These are phyloP conservation scores for Nectriaceae sp. DNA, from an alignment of 2,329 filamentous ascomycete species.

Conservation along the genomic window DNA sequence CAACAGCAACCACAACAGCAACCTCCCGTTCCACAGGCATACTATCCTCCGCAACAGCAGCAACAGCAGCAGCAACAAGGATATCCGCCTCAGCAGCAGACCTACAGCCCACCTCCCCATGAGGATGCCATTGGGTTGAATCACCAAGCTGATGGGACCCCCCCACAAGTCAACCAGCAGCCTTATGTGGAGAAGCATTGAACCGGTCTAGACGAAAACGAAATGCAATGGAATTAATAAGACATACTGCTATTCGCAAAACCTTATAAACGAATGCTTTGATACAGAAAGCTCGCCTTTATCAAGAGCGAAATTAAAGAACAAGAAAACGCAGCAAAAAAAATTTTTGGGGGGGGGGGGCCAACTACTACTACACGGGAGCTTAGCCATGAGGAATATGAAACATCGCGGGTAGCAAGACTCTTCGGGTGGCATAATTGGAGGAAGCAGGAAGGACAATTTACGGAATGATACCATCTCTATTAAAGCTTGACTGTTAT, in stretches of 20 bases:
- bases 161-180: constrained; percentile 15
- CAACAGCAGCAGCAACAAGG: not conserved
- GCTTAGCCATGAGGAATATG: no score
- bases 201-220: not conserved
- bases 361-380: no score
- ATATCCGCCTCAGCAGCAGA: constrained; percentile 1
- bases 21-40: constrained; percentile 3
- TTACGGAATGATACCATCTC: constrained; percentile 22
- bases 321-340: no score
- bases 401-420: no score
- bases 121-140: constrained; percentile 33
- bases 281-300: not conserved
- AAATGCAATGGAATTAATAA: not conserved
- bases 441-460: not conserved
- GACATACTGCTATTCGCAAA: not conserved
- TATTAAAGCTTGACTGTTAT: constrained; percentile 5
- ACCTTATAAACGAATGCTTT: not conserved
- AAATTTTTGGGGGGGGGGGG: no score
- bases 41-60: constrained; percentile 3
- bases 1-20: constrained; percentile 8
- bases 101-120: constrained; percentile 25
- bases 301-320: no score
- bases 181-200: constrained; percentile 29
- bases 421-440: no score
- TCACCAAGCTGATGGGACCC: constrained; percentile 33